phyloP scores from a whole-genome alignment of 2,329 filamentous ascomycete species.

The Fusarium camptoceras region DNA sequence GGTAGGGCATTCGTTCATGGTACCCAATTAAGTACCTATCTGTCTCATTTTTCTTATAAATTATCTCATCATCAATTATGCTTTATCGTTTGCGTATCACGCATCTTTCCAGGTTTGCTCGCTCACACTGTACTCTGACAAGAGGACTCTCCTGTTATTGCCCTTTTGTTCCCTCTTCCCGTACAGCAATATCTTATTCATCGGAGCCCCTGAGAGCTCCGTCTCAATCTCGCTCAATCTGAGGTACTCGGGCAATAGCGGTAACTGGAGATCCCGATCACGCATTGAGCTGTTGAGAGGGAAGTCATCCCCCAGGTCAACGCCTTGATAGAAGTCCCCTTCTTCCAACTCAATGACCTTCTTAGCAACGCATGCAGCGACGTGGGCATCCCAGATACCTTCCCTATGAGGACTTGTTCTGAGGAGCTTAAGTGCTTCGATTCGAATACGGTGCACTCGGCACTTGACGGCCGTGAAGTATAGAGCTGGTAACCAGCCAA shows the following conservation, averaged over 20 bases:
- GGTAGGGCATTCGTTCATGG: background rate
- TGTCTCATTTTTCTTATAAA: background rate
- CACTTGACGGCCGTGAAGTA: slow-evolving; percentile 62
- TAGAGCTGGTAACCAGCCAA: slow-evolving; percentile 59
- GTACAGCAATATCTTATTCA: slow-evolving; percentile 37
- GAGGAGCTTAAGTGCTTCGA: slow-evolving; percentile 53
- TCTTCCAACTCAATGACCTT: slow-evolving; percentile 57
- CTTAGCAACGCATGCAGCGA: slow-evolving; percentile 48
- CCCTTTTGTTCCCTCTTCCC: slow-evolving; percentile 25
- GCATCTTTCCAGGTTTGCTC: slow-evolving; percentile 24
- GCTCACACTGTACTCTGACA: slow-evolving; percentile 33
- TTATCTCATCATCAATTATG: background rate
- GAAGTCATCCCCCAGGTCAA: slow-evolving; percentile 28
- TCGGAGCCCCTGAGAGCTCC: slow-evolving; percentile 34
- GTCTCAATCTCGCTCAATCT: slow-evolving; percentile 38
- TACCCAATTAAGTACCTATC: background rate
- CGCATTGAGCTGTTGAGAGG: slow-evolving; percentile 12
- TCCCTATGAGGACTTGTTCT: slow-evolving; percentile 50
- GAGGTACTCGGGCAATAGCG: slow-evolving; percentile 20
- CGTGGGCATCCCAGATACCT: slow-evolving; percentile 56
- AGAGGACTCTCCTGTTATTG: slow-evolving; percentile 16
- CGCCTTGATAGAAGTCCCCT: slow-evolving; percentile 29
- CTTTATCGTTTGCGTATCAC: background rate
- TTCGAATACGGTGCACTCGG: slow-evolving; percentile 55
- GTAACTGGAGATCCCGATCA: slow-evolving; percentile 20